Evolutionary conservation across 2,329 filamentous ascomycete genomes (phyloP).

Genomic region (Colletotrichum sojae): DNA sequence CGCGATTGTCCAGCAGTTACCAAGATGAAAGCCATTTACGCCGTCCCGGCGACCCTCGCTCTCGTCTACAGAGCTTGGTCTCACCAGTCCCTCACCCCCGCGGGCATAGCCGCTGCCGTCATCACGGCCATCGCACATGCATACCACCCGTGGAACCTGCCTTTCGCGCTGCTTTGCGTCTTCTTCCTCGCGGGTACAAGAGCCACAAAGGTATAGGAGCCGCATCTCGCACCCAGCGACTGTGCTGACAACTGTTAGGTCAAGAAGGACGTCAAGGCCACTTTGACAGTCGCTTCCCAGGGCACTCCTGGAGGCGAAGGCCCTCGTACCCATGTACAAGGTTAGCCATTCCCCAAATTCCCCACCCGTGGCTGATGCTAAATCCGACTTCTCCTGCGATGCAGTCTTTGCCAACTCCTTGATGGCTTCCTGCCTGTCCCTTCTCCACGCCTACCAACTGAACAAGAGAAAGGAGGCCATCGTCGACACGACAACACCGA

Average conservation of each 20-base stretch:
- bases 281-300: slow-evolving; percentile 82
- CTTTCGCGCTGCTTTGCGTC: slow-evolving; percentile 84
- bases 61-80: slow-evolving; percentile 78
- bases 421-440: slow-evolving; percentile 76
- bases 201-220: slow-evolving; percentile 79
- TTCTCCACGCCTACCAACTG: slow-evolving; percentile 74
- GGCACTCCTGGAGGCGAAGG: slow-evolving; percentile 85
- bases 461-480: slow-evolving; percentile 60
- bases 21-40: slow-evolving; percentile 71
- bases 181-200: slow-evolving; percentile 91
- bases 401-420: slow-evolving; percentile 87
- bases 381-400: neutral
- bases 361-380: neutral
- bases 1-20: neutral
- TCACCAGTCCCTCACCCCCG: slow-evolving; percentile 74
- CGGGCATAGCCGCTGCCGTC: slow-evolving; percentile 47
- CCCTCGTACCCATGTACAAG: slow-evolving; percentile 87
- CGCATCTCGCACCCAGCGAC: neutral
- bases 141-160: slow-evolving; percentile 93
- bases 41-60: slow-evolving; percentile 69
- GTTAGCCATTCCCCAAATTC: slow-evolving; percentile 47
- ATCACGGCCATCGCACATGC: slow-evolving; percentile 72
- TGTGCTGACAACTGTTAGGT: slow-evolving; percentile 65
- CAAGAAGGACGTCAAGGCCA: slow-evolving; percentile 88
- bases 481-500: slow-evolving; percentile 48